Evolutionary conservation across 768 basidiomycete genomes (phyloP).

Genomic region (Leccinum obscurum): DNA sequence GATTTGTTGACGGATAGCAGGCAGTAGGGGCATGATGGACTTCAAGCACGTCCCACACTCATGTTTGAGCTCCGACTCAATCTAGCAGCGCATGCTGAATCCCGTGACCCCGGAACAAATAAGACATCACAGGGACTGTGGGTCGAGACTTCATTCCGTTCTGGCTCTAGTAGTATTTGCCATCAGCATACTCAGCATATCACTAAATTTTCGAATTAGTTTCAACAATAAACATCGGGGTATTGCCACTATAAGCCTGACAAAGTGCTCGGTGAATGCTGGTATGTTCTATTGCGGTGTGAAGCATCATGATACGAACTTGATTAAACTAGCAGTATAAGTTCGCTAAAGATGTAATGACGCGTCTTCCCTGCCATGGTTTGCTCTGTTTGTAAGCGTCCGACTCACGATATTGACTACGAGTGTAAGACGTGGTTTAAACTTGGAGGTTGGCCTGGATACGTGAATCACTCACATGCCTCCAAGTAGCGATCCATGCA

Average conservation of each 20-base stretch:
- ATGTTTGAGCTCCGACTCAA: no score
- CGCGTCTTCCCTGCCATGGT: conserved; percentile 24
- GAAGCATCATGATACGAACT: background rate
- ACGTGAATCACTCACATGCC: conserved; percentile 58
- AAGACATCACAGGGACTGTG: no score
- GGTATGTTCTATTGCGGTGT: conserved; percentile 5
- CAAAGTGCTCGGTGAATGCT: background rate
- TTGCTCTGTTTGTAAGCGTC: conserved; percentile 60
- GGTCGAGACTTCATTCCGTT: no score
- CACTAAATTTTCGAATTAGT: conserved; percentile 8
- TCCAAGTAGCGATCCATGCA: conserved; percentile 86
- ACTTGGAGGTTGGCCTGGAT: conserved; percentile 1
- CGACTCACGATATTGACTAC: conserved; percentile 80
- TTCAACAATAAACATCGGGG: conserved; percentile 15
- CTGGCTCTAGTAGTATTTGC: conserved; percentile 8
- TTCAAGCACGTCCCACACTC: no score
- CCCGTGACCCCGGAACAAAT: no score
- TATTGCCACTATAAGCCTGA: conserved; percentile 4
- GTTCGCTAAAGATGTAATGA: conserved; percentile 10
- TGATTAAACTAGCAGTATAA: background rate
- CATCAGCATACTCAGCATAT: conserved; percentile 16
- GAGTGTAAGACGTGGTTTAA: background rate
- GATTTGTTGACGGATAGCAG: no score
- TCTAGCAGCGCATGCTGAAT: no score
- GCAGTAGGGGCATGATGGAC: no score